These are phyloP conservation scores for Aspergillus flavus DNA, from an alignment of 2,329 filamentous ascomycete genomes.

Conservation along the genomic window DNA sequence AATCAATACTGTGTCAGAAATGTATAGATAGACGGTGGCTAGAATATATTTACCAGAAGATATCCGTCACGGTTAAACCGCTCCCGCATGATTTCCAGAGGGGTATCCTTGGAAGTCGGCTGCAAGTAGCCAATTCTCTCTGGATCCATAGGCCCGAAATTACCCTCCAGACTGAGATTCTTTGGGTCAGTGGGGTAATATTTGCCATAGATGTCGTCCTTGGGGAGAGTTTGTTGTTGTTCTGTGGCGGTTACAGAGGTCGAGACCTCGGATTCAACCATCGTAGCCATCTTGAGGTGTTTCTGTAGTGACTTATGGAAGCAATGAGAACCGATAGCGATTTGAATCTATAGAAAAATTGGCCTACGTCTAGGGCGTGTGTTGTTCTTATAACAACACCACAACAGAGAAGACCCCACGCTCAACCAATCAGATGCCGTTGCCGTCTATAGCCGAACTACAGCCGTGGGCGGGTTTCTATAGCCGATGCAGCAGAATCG, in stretches of 20 bases:
- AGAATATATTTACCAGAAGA: background rate
- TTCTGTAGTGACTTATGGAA: background rate
- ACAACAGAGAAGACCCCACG: background rate
- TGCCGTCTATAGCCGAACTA: constrained; percentile 7
- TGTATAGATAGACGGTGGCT: background rate
- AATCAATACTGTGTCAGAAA: background rate
- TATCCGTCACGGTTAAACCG: background rate
- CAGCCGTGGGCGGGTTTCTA: background rate
- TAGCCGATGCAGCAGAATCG: background rate
- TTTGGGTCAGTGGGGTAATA: background rate
- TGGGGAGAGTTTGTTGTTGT: background rate
- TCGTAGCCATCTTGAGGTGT: background rate
- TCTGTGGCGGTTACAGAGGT: background rate
- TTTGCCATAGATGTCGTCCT: background rate
- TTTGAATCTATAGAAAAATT: rapidly evolving
- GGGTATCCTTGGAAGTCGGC: background rate
- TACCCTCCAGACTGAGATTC: background rate
- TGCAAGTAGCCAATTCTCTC: background rate
- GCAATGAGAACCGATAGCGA: background rate
- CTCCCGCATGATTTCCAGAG: background rate
- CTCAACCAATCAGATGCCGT: background rate
- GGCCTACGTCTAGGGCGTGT: background rate
- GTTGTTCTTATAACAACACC: background rate
- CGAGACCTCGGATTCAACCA: background rate
- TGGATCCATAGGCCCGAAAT: background rate